phyloP scores from a whole-genome alignment of 768 basidiomycete species.

The Leucocoprinus leucothites region DNA sequence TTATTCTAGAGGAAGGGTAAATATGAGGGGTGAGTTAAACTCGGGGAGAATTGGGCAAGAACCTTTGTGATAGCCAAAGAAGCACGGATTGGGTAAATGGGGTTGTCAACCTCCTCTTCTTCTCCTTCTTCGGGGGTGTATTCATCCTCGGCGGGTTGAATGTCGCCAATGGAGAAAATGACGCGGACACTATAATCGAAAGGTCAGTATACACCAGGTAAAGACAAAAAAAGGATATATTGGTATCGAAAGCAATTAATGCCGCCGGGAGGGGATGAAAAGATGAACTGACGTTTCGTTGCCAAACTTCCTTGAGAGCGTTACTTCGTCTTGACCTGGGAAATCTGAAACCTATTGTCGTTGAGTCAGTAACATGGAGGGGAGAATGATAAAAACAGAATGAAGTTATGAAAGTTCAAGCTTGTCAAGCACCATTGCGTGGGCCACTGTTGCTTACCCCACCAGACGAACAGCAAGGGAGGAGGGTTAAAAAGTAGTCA shows the following conservation, averaged over 20 bases:
- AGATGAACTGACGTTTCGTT: constrained; percentile 72
- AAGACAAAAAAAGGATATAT: background rate
- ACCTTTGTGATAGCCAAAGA: constrained; percentile 88
- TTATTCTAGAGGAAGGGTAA: constrained; percentile 32
- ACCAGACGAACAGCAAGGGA: background rate
- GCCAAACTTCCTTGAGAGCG: constrained; percentile 79
- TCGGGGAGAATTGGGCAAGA: background rate
- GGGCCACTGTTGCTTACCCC: no score
- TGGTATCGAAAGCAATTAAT: background rate
- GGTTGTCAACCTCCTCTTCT: constrained; percentile 20
- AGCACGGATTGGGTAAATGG: constrained; percentile 68
- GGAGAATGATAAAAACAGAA: background rate
- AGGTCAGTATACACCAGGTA: constrained; percentile 2
- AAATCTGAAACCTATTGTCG: constrained; percentile 63
- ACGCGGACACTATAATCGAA: constrained; percentile 62
- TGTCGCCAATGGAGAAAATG: constrained; percentile 91
- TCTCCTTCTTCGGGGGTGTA: constrained; percentile 24
- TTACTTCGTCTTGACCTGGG: constrained; percentile 76
- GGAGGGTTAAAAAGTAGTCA: background rate
- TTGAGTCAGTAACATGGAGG: background rate
- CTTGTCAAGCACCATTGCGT: no score
- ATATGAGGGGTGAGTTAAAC: background rate
- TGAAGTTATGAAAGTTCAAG: no score
- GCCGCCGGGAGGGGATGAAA: background rate
- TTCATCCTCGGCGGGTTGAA: constrained; percentile 48